Base-by-base conservation (phyloP, 73 alveolate genomes). In the Paramecium sexaurelia region DNA sequence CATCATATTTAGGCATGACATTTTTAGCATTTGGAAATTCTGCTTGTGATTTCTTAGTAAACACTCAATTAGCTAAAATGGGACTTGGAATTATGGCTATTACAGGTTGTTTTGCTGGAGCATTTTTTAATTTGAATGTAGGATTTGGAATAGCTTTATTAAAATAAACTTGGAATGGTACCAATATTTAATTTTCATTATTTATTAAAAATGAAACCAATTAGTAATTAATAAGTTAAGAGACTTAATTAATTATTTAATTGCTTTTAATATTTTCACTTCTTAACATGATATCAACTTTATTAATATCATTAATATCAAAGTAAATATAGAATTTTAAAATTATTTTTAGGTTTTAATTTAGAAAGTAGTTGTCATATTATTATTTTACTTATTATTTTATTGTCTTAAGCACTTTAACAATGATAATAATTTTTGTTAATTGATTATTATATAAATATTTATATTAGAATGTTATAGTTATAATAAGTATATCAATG, bases 1-100 rank as follows among this genome's bases (percentile, higher is more conserved):
- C 95, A 17, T 92, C 98, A 32, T 94, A 96, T 91, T 92, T 98
- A 75, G 99, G 99, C 40, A 83, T 98, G 94, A 98, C 99, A 9
- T 91, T 98, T 36, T 93, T 98, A 33, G 98, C 99, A 3, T 97
- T 97, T 97, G 99, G 99, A 22, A 98, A 98, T 94, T 97, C 99
- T 41, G 92, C 98, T 13, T 98, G 99, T 26, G 99, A 98, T 93
- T 94, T 97, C 85, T 84, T 96, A 69, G 97, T 98, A 9, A 97
- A 98, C 88, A 92, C 98, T 11, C 92, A 98, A 43, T 87, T 98
- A 61, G 98, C 99, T 7, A 95, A 93, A 85, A 94, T 96, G 88
- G 99, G 99, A 24, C 94, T 95, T 88, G 98, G 98, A 8, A 97
- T 94, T 84, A 98, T 98, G 99, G 99, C 99, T 17, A 47, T 98